These are phyloP conservation scores for Mucor mucedo DNA, from an alignment of 371 early-diverging fungal species.

Conservation along the genomic window DNA sequence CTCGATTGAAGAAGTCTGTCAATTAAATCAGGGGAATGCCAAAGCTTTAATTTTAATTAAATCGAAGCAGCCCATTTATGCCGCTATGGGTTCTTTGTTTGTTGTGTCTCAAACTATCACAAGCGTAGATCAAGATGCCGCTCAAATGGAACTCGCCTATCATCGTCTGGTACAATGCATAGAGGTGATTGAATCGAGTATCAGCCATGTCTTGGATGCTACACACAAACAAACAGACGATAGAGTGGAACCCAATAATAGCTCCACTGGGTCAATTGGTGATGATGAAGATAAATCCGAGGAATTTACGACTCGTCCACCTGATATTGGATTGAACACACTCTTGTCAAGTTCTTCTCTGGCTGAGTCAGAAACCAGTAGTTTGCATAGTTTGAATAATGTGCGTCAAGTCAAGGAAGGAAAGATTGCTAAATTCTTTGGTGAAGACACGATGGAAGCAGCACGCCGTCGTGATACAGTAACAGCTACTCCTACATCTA, in stretches of 20 bases:
- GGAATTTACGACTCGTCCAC: constrained; percentile 11
- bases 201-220: constrained; percentile 17
- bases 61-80: constrained; percentile 69
- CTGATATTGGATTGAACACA: constrained; percentile 16
- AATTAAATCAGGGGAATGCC: neutral
- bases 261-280: constrained; percentile 9
- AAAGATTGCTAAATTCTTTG: constrained; percentile 73
- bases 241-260: neutral
- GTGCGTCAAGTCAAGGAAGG: constrained; percentile 9
- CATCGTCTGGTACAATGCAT: constrained; percentile 29
- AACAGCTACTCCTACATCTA: constrained; percentile 20
- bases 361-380: neutral
- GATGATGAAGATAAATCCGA: constrained; percentile 12
- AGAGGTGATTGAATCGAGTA: constrained; percentile 15
- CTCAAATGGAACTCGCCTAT: constrained; percentile 22
- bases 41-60: constrained; percentile 45
- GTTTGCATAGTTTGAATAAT: constrained; percentile 5
- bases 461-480: constrained; percentile 42
- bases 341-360: constrained; percentile 10
- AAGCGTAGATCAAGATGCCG: constrained; percentile 35
- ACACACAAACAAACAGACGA: constrained; percentile 10
- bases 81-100: constrained; percentile 71
- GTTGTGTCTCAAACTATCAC: constrained; percentile 70
- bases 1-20: constrained; percentile 40
- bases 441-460: constrained; percentile 61